Conservation (phyloP, 78 protist species). For the Dictyostelium firmibasis region DNA sequence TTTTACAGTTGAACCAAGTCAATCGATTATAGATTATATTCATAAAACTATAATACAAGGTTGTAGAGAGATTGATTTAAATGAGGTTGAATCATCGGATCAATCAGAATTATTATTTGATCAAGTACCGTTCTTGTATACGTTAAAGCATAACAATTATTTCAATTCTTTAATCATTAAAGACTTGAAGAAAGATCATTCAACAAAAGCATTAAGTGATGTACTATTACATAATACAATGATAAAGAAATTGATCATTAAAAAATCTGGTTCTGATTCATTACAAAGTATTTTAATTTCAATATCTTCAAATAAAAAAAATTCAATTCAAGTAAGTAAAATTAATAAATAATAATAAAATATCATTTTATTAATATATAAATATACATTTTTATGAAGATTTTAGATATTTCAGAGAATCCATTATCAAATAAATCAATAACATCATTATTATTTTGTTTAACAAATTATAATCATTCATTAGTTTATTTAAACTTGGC, state of each 20-base stretch:
- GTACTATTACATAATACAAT: slow-evolving; percentile 22
- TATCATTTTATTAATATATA: no score
- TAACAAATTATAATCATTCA: slow-evolving; percentile 24
- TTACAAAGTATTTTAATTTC: slow-evolving; percentile 31
- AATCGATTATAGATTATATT: not conserved
- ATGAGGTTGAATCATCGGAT: slow-evolving; percentile 3
- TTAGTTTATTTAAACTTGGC: slow-evolving; percentile 32
- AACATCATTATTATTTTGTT: slow-evolving; percentile 26
- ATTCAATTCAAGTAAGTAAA: slow-evolving; percentile 43
- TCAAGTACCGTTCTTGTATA: slow-evolving; percentile 24
- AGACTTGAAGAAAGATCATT: slow-evolving; percentile 39
- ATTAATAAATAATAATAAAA: no score
- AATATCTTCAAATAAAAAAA: slow-evolving; percentile 44
- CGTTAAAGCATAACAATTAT: slow-evolving; percentile 14
- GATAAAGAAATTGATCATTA: slow-evolving; percentile 25
- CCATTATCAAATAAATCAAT: slow-evolving; percentile 26
- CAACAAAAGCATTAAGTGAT: slow-evolving; percentile 41
- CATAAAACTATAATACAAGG: not conserved
- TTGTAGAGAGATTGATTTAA: slow-evolving; percentile 36
- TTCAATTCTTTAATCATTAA: slow-evolving; percentile 13
- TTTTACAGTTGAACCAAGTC: not conserved
- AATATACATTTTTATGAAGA: no score
- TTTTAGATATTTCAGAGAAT: slow-evolving; percentile 54
- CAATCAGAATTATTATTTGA: slow-evolving; percentile 29
- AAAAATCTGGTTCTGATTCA: slow-evolving; percentile 27